phyloP scores from a whole-genome alignment of 306 rosid genomes.

The Inga oerstediana region DNA sequence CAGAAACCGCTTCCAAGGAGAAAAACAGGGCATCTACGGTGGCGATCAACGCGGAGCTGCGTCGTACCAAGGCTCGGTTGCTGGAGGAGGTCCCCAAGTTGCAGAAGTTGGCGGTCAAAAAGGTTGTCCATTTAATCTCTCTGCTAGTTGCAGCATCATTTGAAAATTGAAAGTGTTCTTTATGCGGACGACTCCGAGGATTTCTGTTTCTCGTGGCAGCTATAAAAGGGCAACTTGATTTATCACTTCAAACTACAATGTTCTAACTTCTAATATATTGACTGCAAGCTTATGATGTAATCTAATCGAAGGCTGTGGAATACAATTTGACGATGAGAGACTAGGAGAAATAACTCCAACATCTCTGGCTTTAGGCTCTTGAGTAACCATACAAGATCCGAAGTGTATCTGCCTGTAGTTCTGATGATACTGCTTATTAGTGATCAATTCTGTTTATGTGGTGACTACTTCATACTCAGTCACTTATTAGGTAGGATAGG shows the following conservation, averaged over 20 bases:
- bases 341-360: neutral
- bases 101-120: constrained; percentile 89
- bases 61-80: constrained; percentile 90
- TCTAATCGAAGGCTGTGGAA: constrained; percentile 8
- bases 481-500: neutral
- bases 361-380: neutral
- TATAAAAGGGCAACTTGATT: constrained; percentile 1
- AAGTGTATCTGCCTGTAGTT: constrained; percentile 15
- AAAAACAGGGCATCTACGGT: constrained; percentile 86
- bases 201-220: neutral
- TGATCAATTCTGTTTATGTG: constrained; percentile 8
- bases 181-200: neutral
- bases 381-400: constrained; percentile 2
- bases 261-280: neutral
- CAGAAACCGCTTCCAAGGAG: constrained; percentile 85
- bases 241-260: neutral
- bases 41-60: constrained; percentile 97
- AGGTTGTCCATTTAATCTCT: constrained; percentile 47
- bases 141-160: neutral
- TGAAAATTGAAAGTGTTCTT: neutral
- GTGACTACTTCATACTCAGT: neutral
- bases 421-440: neutral
- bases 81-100: constrained; percentile 94
- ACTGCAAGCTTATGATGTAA: neutral
- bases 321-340: neutral